A percentile compares a stretch with the other conserved stretches of the same genome.
Evolutionary conservation across 805 yeast species (phyloP).

Genomic region (Starmerella ratchasimensis): DNA sequence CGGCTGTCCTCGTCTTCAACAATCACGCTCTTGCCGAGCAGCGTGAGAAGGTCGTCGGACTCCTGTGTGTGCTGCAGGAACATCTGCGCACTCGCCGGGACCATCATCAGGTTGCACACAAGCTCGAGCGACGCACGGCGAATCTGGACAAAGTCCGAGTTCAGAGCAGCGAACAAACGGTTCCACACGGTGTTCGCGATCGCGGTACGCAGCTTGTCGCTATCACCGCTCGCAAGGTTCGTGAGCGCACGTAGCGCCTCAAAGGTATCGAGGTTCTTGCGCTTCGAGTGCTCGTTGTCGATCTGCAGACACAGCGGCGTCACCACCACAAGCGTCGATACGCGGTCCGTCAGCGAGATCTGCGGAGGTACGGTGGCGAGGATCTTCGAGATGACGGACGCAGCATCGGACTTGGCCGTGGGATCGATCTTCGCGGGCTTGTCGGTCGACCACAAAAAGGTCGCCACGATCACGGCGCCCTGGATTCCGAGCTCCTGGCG

Average conservation of each 20-base stretch:
- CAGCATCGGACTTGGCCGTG: conserved; percentile 12
- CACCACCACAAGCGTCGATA: conserved; percentile 24
- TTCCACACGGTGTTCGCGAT: conserved; percentile 33
- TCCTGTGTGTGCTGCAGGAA: conserved; percentile 24
- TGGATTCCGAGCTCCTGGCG: conserved; percentile 24
- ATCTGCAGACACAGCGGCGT: conserved; percentile 25
- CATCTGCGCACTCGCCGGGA: conserved; percentile 27
- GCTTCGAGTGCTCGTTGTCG: conserved; percentile 15
- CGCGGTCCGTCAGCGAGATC: conserved; percentile 25
- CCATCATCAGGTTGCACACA: conserved; percentile 42
- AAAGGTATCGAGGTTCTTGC: conserved; percentile 30
- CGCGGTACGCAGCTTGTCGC: conserved; percentile 30
- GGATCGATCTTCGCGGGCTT: conserved; percentile 17
- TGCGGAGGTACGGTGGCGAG: conserved; percentile 28
- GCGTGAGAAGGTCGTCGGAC: conserved; percentile 24
- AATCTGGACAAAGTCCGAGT: conserved; percentile 35
- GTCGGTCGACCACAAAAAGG: conserved; percentile 21
- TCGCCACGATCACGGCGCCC: conserved; percentile 26
- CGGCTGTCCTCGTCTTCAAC: conserved; percentile 25
- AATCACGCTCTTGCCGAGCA: conserved; percentile 22
- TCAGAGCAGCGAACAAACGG: conserved; percentile 32
- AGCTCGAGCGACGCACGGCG: conserved; percentile 53
- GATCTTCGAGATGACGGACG: conserved; percentile 25
- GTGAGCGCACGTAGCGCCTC: conserved; percentile 55
- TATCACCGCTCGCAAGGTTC: conserved; percentile 42